Conservation (phyloP, 2,329 filamentous ascomycete species). For the Arthrocladium fulminans region DNA sequence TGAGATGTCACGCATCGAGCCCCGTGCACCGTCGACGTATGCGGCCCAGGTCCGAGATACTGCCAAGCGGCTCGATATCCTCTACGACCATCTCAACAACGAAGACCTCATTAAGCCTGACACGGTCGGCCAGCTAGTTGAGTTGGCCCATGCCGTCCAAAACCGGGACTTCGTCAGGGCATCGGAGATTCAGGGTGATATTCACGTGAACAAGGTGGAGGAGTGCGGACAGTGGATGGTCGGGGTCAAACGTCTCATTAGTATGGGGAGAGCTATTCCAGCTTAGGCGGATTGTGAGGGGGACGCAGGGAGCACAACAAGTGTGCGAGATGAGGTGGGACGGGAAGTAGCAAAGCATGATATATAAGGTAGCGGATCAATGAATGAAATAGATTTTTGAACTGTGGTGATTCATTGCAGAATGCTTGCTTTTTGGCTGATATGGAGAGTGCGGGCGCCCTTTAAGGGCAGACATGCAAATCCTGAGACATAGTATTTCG, state of each 20-base stretch:
- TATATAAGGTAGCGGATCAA: too few species aligned
- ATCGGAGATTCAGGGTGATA: constrained; percentile 60
- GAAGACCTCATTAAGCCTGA: constrained; percentile 76
- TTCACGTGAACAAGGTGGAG: constrained; percentile 66
- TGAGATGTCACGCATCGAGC: constrained; percentile 82
- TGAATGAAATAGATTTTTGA: too few species aligned
- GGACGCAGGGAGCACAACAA: not conserved
- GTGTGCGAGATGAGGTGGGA: too few species aligned
- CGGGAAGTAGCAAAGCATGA: too few species aligned
- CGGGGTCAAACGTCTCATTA: constrained; percentile 66
- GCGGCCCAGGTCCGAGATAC: constrained; percentile 85
- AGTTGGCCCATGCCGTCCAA: constrained; percentile 55
- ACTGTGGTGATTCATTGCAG: too few species aligned
- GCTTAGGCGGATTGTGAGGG: not conserved
- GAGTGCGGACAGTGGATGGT: constrained; percentile 85
- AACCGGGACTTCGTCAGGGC: constrained; percentile 61
- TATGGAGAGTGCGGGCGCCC: too few species aligned
- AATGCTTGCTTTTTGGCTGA: too few species aligned
- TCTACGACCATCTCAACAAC: constrained; percentile 98
- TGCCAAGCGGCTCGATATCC: constrained; percentile 78
- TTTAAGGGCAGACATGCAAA: too few species aligned
- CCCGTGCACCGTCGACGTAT: constrained; percentile 77
- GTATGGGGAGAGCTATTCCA: constrained; percentile 65
- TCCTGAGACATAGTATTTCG: too few species aligned
- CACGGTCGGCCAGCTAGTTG: constrained; percentile 44